Conservation (phyloP, 23 red algal species). For the Agarophyton chilense region DNA sequence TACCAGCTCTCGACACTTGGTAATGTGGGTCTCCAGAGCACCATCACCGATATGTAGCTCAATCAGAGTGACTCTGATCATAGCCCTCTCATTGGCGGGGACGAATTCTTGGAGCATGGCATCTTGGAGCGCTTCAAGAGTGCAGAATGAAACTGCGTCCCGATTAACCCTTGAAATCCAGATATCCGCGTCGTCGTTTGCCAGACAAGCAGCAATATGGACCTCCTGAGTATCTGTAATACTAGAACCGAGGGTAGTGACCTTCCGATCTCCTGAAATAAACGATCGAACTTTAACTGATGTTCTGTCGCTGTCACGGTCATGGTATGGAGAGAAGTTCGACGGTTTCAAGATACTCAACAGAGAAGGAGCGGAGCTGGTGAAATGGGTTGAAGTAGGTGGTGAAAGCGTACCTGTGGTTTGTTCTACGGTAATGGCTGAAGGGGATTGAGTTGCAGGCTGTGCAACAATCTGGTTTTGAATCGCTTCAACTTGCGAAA, state of each 20-base stretch:
- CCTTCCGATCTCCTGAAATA: background rate
- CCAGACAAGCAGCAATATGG: background rate
- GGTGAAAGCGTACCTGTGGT: background rate
- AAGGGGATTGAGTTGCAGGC: background rate
- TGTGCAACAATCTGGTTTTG: background rate
- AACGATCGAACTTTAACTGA: background rate
- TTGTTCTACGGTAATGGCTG: too few species aligned
- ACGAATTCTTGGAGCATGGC: background rate
- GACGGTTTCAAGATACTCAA: background rate
- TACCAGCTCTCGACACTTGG: too few species aligned
- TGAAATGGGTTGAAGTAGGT: background rate
- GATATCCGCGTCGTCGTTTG: background rate
- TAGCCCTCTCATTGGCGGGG: constrained; percentile 15
- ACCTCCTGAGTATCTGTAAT: background rate
- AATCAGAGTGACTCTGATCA: too few species aligned
- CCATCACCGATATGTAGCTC: too few species aligned
- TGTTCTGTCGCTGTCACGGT: background rate
- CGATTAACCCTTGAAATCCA: background rate
- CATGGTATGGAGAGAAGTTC: background rate
- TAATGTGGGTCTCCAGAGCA: too few species aligned
- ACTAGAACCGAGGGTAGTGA: background rate
- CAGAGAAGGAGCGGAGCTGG: background rate
- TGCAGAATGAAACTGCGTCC: too few species aligned
- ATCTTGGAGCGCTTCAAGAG: background rate
- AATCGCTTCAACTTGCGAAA: background rate